A percentile compares a stretch with the other conserved stretches of the same genome.
Evolutionary conservation across 352 stramenopile species (phyloP).

Genomic region (Globisporangium viniferum): DNA sequence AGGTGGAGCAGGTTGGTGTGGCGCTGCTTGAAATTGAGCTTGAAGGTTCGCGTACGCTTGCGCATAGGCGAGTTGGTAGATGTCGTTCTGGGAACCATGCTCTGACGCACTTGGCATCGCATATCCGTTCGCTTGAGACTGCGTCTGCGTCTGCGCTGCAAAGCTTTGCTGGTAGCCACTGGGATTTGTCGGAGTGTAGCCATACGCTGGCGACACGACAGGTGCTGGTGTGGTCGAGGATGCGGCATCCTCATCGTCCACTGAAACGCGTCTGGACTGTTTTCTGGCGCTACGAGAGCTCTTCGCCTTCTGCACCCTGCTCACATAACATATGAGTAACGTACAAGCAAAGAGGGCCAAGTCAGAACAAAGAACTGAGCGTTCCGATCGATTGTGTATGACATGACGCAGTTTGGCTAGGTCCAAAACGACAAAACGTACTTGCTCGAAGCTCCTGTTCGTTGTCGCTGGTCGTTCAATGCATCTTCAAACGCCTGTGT

Average conservation of each 20-base stretch:
- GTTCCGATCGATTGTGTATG: neutral
- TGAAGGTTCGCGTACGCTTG: conserved; percentile 68
- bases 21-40: conserved; percentile 43
- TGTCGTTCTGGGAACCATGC: conserved; percentile 20
- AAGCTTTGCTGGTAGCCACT: conserved; percentile 2
- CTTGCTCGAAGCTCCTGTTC: neutral
- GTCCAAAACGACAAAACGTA: neutral
- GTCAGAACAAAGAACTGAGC: neutral
- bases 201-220: conserved; percentile 4
- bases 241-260: conserved; percentile 21
- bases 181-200: neutral
- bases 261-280: conserved; percentile 19
- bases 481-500: conserved; percentile 73
- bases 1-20: conserved; percentile 10
- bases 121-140: conserved; percentile 2
- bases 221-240: conserved; percentile 3
- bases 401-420: neutral
- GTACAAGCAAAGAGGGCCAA: neutral
- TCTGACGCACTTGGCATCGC: neutral
- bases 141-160: neutral
- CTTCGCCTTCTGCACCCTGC: conserved; percentile 27
- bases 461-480: conserved; percentile 40
- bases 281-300: conserved; percentile 20
- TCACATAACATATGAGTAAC: neutral
- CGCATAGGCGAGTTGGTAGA: conserved; percentile 65